These are phyloP conservation scores for Monosiga brevicollis DNA, from an alignment of 78 protist species.

Conservation along the genomic window DNA sequence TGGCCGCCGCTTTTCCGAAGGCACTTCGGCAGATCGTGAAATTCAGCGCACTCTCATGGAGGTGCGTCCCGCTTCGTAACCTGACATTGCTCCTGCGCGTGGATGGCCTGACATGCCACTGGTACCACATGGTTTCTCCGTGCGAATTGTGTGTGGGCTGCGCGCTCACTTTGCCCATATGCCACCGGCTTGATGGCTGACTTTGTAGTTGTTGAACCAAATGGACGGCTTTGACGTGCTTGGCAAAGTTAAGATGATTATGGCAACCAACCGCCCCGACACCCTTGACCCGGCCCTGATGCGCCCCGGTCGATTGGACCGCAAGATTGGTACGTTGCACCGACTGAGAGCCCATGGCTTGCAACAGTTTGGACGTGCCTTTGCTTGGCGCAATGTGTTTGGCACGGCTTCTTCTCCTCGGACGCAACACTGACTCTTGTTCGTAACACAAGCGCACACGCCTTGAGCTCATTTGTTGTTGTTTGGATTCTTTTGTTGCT, in stretches of 20 bases:
- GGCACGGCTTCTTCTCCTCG: not conserved
- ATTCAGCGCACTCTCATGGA: slow-evolving; percentile 99
- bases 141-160: too few relatives aligned
- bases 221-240: slow-evolving; percentile 96
- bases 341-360: not conserved
- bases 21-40: slow-evolving; percentile 95
- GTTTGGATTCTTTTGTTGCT: slow-evolving; percentile 34
- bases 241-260: slow-evolving; percentile 94
- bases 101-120: too few relatives aligned
- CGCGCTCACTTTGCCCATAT: too few relatives aligned
- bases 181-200: too few relatives aligned
- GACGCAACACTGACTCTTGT: too few relatives aligned
- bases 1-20: slow-evolving; percentile 91
- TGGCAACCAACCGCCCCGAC: slow-evolving; percentile 99
- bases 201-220: slow-evolving; percentile 78
- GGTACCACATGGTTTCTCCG: too few relatives aligned
- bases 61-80: slow-evolving; percentile 9
- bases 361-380: not conserved
- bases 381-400: too few relatives aligned
- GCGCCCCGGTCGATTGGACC: slow-evolving; percentile 93
- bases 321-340: slow-evolving; percentile 33
- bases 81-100: not conserved
- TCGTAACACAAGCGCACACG: too few relatives aligned
- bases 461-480: not conserved
- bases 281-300: slow-evolving; percentile 93